Conservation (phyloP, 169 alveolate species). For the Cyclospora cayetanensis region DNA sequence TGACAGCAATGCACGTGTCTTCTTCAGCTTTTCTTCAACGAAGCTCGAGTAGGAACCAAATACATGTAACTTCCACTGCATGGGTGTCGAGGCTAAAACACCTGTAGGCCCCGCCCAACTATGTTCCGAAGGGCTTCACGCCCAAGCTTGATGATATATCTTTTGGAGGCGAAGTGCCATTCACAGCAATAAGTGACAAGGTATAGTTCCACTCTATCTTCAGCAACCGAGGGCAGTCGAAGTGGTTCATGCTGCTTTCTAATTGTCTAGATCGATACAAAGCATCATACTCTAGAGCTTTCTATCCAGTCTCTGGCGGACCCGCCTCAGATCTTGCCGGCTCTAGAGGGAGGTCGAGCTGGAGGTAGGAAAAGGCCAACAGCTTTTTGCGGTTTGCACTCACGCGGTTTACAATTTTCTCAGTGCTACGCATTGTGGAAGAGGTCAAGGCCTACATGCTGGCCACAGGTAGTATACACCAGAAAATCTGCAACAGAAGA, state of each 20-base stretch:
- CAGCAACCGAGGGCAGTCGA: no score
- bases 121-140: conserved; percentile 6
- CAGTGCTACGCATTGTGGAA: conserved; percentile 15
- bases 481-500: background rate
- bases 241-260: background rate
- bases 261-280: background rate
- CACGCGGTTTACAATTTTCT: background rate
- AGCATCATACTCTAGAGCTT: conserved; percentile 1
- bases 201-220: no score
- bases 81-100: background rate
- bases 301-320: conserved; percentile 25
- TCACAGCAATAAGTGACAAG: conserved; percentile 22
- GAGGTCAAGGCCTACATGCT: conserved; percentile 50
- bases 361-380: background rate
- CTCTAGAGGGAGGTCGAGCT: background rate
- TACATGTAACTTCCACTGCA: background rate
- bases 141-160: background rate
- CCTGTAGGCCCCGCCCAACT: conserved; percentile 30
- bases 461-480: conserved; percentile 24
- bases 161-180: conserved; percentile 26
- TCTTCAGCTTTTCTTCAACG: conserved; percentile 25
- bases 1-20: background rate
- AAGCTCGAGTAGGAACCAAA: background rate
- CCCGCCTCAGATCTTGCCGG: conserved; percentile 30
- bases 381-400: background rate